Evolutionary conservation across 352 stramenopile genomes (phyloP).

Genomic region (Phytophthora tubulina): DNA sequence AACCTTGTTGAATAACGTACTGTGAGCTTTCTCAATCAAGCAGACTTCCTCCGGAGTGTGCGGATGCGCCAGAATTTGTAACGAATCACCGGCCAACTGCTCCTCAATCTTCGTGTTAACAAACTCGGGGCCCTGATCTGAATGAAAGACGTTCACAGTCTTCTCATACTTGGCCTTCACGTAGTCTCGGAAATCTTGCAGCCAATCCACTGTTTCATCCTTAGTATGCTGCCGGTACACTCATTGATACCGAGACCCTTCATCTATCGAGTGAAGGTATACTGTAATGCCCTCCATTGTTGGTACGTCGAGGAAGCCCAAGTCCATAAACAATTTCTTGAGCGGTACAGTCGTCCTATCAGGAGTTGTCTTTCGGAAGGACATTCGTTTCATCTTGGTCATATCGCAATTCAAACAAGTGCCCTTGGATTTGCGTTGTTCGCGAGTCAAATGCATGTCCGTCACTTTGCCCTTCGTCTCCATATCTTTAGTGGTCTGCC

Average conservation of each 20-base stretch:
- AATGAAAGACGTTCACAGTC: conserved; percentile 7
- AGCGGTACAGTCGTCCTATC: not conserved
- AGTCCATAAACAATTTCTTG: conserved; percentile 17
- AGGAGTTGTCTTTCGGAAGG: conserved; percentile 7
- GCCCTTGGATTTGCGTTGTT: not conserved
- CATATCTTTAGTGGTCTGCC: conserved; percentile 10
- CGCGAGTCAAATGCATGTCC: not conserved
- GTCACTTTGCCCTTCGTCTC: conserved; percentile 3
- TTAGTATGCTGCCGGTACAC: conserved; percentile 6
- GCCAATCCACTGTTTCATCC: conserved; percentile 14
- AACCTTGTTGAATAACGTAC: conserved; percentile 4
- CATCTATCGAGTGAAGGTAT: conserved; percentile 20
- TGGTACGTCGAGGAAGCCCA: conserved; percentile 4
- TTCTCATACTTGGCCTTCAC: too few relatives aligned
- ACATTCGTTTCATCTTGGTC: too few relatives aligned
- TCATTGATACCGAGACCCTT: conserved; percentile 21
- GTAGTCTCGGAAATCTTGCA: conserved; percentile 6
- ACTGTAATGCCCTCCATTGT: conserved; percentile 5
- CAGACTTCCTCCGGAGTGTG: not conserved
- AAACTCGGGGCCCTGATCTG: conserved; percentile 15
- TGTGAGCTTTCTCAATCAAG: too few relatives aligned
- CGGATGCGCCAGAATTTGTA: conserved; percentile 24
- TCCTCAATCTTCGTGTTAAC: not conserved
- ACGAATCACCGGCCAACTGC: conserved; percentile 7
- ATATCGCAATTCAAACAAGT: conserved; percentile 18